Base-by-base conservation (phyloP, 345 rosid genomes). In the Eucalyptus fibrosa region DNA sequence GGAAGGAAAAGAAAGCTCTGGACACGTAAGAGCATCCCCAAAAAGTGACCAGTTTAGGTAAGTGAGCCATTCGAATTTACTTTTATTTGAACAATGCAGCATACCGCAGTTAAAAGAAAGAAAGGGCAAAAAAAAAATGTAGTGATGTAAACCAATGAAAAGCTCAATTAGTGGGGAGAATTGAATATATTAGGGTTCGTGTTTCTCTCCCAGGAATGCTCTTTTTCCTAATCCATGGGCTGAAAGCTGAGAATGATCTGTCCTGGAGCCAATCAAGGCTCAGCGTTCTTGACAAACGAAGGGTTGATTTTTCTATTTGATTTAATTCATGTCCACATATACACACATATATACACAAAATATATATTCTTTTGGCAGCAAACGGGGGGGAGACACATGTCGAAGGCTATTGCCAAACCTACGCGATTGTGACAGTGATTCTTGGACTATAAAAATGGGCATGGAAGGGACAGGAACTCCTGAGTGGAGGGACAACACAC, bases 401-500 rank as follows among this genome's bases (percentile, higher is more conserved):
- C 77, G 34, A 81, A 53, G 85, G 83, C 60, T 87, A 90, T 86
- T 91, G 92, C 92, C 65, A 92, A 93, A 86, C 94, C 91, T 80
- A 89, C 87, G 86, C 81, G 90, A 69, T 72, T 47, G 55, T 86
- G 93, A 91, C 86, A 86, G 67, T 77, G 92, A 90, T 59, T 37
- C n/a, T 83, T 49, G 62, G 67, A 89, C 87, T 91, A 87, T 87
- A 26, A 62, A 77, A 77, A 77, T 21, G 85, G 85, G 15, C 8
- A 40, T 4, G 85, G 26, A 28, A 40, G 30, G 85, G 85, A 77
- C 85, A 77, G 28, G 26, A 77, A 77, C 85, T 77, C 85, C 85
- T 11, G 47, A 40, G 85, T 77, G 85, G 96, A 95, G 77, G 90
- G 88, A 92, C 93, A 92, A 90, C 95, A 90, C 90, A 89, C 21